These are phyloP conservation scores for Neopestalotiopsis sp. DNA, from an alignment of 2,329 filamentous ascomycete genomes.

Conservation along the genomic window DNA sequence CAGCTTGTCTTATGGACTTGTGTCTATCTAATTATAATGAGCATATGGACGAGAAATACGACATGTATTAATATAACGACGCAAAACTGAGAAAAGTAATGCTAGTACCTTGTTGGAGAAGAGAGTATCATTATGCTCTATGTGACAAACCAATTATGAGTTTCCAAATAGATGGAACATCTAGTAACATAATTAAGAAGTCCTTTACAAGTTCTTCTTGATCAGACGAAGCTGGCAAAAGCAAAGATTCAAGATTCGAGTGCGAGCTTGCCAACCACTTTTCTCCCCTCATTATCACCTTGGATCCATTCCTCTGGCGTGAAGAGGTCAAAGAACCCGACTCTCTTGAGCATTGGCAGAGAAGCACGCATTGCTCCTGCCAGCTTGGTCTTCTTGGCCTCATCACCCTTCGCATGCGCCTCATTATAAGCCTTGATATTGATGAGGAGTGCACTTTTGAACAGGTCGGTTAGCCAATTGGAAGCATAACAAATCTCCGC, in stretches of 20 bases:
- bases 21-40: neutral
- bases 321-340: slow-evolving; percentile 35
- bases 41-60: neutral
- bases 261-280: slow-evolving; percentile 28
- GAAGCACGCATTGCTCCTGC: slow-evolving; percentile 28
- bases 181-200: neutral
- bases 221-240: slow-evolving; percentile 9
- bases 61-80: neutral
- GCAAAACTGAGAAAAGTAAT: neutral
- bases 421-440: slow-evolving; percentile 34
- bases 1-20: neutral
- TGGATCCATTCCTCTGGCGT: slow-evolving; percentile 32
- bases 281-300: slow-evolving; percentile 31
- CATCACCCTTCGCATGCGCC: slow-evolving; percentile 29
- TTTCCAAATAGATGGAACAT: neutral
- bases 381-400: slow-evolving; percentile 23
- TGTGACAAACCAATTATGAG: neutral
- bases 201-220: neutral
- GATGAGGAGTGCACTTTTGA: slow-evolving; percentile 29
- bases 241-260: slow-evolving; percentile 28
- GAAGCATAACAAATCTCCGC: too few relatives aligned
- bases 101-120: neutral
- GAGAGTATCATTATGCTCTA: neutral
- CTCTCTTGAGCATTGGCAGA: slow-evolving; percentile 30
- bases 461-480: neutral